Evolutionary conservation across 163 green algal genomes (phyloP), one percentile per base, ranked within the genome.

Genomic region (Chlamydomonas reinhardtii): DNA sequence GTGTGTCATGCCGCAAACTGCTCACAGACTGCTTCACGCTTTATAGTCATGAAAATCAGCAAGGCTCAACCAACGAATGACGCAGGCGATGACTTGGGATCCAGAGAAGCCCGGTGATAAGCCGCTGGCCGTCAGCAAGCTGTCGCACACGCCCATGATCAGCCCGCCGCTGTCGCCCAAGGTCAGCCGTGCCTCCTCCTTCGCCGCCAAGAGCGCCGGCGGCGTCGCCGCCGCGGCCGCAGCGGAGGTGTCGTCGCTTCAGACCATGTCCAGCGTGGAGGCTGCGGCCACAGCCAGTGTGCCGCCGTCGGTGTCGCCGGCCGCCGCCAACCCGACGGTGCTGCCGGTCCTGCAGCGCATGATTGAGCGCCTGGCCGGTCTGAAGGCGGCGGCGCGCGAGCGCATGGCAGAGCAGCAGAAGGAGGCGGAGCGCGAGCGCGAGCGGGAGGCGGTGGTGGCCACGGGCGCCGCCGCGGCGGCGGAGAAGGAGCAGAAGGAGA

Each of bases 51-150:
- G n/a, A n/a, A n/a, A n/a, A n/a, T n/a, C n/a, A n/a, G n/a, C n/a
- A n/a, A n/a, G n/a, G n/a, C n/a, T n/a, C n/a, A n/a, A n/a, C n/a
- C n/a, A n/a, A n/a, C n/a, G n/a, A n/a, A n/a, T 17, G 12, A 56
- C 48, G 48, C 78, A 90, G 86, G 86, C 86, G 32, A 90, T 90
- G 86, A 90, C 86, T 2, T 83, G 62, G 52, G 89, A 89, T 66
- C 88, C 89, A 1, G 84, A 91, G 70, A 91, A 92, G 34, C 85
- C 80, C 15, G 17, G 39, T 31, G 48, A 34, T 16, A 68, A 68
- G 19, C 77, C 79, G 14, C 68, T 85, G 68, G 79, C 79, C 14
- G 32, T 77, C 19, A 34, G 24, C 24, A 88, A 88, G 71, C 86
- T 89, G n/a, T 66, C 64, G 72, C 64, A 74, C 32, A 92, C 89